Base-by-base conservation (phyloP, 2,329 filamentous ascomycete genomes). In the Ambrosiella beaveri region DNA sequence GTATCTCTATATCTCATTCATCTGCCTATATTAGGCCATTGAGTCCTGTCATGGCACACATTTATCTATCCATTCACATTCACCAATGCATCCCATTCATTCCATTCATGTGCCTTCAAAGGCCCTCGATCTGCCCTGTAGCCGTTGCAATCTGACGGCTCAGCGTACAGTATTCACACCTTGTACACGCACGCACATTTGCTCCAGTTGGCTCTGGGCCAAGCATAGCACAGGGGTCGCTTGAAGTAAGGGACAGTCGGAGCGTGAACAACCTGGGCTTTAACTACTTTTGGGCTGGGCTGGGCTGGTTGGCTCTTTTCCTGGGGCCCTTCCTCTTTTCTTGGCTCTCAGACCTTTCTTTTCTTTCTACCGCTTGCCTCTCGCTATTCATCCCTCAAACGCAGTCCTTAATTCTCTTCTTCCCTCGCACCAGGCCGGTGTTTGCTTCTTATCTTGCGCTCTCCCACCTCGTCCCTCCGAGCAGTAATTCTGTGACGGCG, bases 271-370 rank as follows among this genome's bases (percentile, higher is more conserved):
- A 55, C 57, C 57, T 54, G 35, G 57, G 57, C 36, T 55, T 58
- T 45, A 58, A 58, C 44, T 47, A 37, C 35, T 57, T 54, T 58
- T 59, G 54, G 58, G 39, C 57, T 59, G 45, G 45, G 53, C 57
- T 57, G 58, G 57, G 41, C 41, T 56, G 51, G 57, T 47, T 59
- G 54, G 52, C 52, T 56, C 15, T 47, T 59, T 37, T 39, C 27
- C 54, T 45, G 54, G 54, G 54, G 54, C 47, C 52, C 38, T 59
- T 56, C 47, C 58, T 59, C 57, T 59, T 59, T 59, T 53, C 54
- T 59, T 54, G 15, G 58, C 40, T 56, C 15, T 38, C 61, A 58
- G 59, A 51, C 56, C 52, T 58, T 60, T 61, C 58, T 61, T 62
- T 60, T 59, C 61, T 60, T 54, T 57, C 49, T 49, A 45, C 41